Conservation (phyloP, 1,139 yeast species). For the Debaryomycetaceae sp. region DNA sequence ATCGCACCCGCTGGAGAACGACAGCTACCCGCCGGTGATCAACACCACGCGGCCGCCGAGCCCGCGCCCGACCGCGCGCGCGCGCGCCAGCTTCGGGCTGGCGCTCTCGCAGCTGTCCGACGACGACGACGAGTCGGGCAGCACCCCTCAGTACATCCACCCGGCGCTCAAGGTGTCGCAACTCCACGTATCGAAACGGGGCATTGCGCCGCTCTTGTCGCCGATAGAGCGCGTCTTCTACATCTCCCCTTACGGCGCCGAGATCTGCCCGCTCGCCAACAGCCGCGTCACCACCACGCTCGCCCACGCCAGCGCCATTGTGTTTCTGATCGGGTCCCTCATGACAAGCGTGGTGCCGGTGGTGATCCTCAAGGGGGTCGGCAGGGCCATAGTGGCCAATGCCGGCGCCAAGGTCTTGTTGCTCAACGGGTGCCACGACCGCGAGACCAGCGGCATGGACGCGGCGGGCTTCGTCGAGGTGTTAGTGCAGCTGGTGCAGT, state of each 20-base stretch:
- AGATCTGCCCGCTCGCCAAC: conserved; percentile 75
- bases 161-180: conserved; percentile 77
- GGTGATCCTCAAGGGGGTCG: conserved; percentile 68
- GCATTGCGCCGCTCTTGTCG: conserved; percentile 58
- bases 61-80: conserved; percentile 14
- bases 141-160: conserved; percentile 70
- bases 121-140: conserved; percentile 48
- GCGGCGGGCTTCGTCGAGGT: conserved; percentile 56
- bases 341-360: conserved; percentile 86
- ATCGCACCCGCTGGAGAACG: conserved; percentile 68
- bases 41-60: conserved; percentile 34
- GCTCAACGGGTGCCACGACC: conserved; percentile 67
- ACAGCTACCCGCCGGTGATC: conserved; percentile 33
- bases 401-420: conserved; percentile 48
- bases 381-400: conserved; percentile 48
- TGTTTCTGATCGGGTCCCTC: conserved; percentile 82
- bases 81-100: conserved; percentile 8
- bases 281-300: conserved; percentile 55
- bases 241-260: conserved; percentile 86
- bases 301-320: conserved; percentile 48
- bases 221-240: conserved; percentile 75
- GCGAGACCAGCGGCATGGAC: conserved; percentile 70
- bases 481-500: conserved; percentile 47
- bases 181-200: conserved; percentile 60
- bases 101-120: conserved; percentile 17